Evolutionary conservation across 2,329 filamentous ascomycete genomes (phyloP).

Genomic region (Cryoendolithus antarcticus): DNA sequence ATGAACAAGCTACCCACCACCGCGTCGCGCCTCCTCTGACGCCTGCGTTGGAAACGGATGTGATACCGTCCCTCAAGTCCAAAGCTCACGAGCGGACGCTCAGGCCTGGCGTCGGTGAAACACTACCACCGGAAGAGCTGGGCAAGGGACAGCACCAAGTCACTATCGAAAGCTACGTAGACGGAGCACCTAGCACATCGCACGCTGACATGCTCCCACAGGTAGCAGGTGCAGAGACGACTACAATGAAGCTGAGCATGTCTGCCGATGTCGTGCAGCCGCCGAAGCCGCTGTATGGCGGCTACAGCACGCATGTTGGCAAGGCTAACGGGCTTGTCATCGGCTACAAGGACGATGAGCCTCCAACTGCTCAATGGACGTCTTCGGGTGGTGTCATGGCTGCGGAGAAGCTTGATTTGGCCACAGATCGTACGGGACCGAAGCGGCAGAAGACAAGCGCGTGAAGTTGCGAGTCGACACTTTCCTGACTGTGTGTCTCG

Average conservation of each 20-base stretch:
- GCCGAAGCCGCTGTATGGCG: constrained; percentile 15
- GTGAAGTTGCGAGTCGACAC: too few species aligned
- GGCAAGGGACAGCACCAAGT: too few species aligned
- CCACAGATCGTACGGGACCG: too few species aligned
- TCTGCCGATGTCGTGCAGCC: constrained; percentile 4
- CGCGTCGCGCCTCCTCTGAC: constrained; percentile 15
- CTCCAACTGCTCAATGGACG: neutral
- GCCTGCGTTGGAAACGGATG: constrained; percentile 13
- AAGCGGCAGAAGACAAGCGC: too few species aligned
- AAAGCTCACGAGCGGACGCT: neutral
- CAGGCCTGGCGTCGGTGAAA: neutral
- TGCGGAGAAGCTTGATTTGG: too few species aligned
- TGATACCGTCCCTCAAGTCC: constrained; percentile 1
- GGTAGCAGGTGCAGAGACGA: neutral
- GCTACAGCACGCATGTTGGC: constrained; percentile 13
- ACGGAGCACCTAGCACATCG: too few species aligned
- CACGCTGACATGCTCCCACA: neutral
- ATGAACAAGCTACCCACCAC: constrained; percentile 13
- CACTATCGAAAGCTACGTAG: too few species aligned
- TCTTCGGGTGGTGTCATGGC: neutral
- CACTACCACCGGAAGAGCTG: too few species aligned
- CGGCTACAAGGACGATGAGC: neutral
- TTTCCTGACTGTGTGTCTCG: too few species aligned
- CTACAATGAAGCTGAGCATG: neutral
- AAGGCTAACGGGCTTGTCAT: constrained; percentile 13